These are phyloP conservation scores for Plenodomus biglobosus DNA, from an alignment of 2,329 filamentous ascomycete genomes.

Conservation along the genomic window DNA sequence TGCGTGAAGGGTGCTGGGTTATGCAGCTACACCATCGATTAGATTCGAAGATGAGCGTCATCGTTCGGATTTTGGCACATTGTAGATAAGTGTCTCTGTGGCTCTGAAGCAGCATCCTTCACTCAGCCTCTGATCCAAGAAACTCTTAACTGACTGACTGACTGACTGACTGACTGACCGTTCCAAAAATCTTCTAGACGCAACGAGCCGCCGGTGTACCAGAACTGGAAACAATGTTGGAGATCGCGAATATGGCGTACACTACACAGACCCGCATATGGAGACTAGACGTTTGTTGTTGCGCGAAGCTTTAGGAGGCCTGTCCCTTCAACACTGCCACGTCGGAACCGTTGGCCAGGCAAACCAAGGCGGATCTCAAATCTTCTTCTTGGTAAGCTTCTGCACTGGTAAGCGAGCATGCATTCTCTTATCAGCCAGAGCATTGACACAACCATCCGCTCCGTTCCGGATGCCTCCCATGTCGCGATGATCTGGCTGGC, in stretches of 20 bases:
- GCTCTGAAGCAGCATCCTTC: too few species aligned
- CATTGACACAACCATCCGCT: not conserved
- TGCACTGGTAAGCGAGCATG: not conserved
- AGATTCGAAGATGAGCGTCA: too few species aligned
- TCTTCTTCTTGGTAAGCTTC: not conserved
- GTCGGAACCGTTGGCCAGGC: not conserved
- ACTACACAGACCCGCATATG: not conserved
- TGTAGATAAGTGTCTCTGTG: too few species aligned
- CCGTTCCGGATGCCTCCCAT: not conserved
- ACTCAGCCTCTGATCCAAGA: too few species aligned
- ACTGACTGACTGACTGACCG: too few species aligned
- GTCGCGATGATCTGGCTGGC: not conserved
- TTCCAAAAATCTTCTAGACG: not conserved
- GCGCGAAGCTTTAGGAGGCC: not conserved
- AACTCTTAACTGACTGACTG: too few species aligned
- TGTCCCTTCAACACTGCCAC: not conserved
- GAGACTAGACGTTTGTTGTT: not conserved
- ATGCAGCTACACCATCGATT: too few species aligned
- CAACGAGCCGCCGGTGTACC: not conserved
- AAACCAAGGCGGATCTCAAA: not conserved
- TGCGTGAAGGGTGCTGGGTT: too few species aligned
- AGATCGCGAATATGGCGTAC: not conserved
- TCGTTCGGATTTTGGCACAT: too few species aligned
- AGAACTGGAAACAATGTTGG: not conserved
- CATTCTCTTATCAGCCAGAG: not conserved